phyloP scores from a whole-genome alignment of 345 rosid species.

The Luvunga scandens region DNA sequence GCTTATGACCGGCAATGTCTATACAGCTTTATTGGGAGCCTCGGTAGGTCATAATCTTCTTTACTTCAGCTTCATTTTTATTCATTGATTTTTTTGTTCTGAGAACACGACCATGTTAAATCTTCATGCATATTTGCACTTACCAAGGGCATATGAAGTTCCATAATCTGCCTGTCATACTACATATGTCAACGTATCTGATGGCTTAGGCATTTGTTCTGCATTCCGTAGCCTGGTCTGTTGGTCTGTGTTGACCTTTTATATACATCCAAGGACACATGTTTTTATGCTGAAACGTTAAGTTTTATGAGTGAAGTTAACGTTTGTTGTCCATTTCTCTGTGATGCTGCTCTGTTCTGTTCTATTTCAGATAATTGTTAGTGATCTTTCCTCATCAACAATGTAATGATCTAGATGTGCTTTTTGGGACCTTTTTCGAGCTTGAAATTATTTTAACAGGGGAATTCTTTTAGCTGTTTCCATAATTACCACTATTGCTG shows the following conservation, averaged over 20 bases:
- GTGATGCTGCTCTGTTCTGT: background rate
- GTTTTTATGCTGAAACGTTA: background rate
- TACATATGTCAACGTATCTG: background rate
- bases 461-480: background rate
- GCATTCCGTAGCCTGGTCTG: background rate
- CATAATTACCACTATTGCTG: background rate
- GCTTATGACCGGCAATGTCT: constrained; percentile 83
- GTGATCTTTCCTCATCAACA: background rate
- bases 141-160: background rate
- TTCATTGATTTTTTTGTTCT: background rate
- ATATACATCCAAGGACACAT: background rate
- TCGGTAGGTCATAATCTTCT: constrained; percentile 56
- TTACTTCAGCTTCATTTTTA: constrained; percentile 1
- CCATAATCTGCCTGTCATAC: background rate
- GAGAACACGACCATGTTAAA: background rate
- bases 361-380: constrained; percentile 3
- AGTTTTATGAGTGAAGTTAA: background rate
- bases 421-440: background rate
- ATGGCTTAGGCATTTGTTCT: background rate
- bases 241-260: background rate
- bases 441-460: background rate
- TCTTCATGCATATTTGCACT: background rate
- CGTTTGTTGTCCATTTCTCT: background rate
- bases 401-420: background rate
- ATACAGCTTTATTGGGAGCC: constrained; percentile 88